phyloP scores from a whole-genome alignment of 176 grass and related monocot genomes.

The Ananas comosus region DNA sequence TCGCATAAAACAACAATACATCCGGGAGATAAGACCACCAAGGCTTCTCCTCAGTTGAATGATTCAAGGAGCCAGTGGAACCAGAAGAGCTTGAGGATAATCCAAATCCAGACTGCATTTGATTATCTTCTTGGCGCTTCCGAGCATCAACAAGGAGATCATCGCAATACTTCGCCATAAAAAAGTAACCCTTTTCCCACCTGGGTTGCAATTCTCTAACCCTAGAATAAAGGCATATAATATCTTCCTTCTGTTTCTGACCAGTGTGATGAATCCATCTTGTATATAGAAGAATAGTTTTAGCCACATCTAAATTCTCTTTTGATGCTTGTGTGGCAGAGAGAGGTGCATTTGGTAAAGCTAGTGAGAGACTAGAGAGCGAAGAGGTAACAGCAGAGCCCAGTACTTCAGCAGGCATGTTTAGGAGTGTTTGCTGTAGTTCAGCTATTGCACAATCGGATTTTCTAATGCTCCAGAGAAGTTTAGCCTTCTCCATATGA shows the following conservation, averaged over 20 bases:
- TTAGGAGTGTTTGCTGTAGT: constrained; percentile 81
- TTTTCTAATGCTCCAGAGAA: constrained; percentile 81
- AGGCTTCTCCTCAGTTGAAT: constrained; percentile 48
- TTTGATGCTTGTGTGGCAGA: constrained; percentile 58
- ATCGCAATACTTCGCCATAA: constrained; percentile 85
- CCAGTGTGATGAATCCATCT: constrained; percentile 97
- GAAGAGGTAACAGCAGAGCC: constrained; percentile 57
- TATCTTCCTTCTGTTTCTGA: constrained; percentile 82
- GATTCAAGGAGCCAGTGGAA: constrained; percentile 37
- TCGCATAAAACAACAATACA: constrained; percentile 69
- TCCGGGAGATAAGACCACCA: constrained; percentile 64
- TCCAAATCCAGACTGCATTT: constrained; percentile 27
- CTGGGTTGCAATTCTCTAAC: constrained; percentile 78
- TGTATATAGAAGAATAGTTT: constrained; percentile 91
- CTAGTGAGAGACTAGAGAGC: constrained; percentile 74
- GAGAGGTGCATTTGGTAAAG: constrained; percentile 74
- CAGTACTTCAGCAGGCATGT: constrained; percentile 67
- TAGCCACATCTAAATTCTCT: constrained; percentile 75
- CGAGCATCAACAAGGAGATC: constrained; percentile 92
- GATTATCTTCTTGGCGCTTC: constrained; percentile 78
- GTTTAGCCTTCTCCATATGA: constrained; percentile 94
- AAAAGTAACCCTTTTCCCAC: constrained; percentile 98
- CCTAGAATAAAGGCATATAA: constrained; percentile 65
- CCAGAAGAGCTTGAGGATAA: constrained; percentile 26
- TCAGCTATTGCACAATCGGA: constrained; percentile 90